Base-by-base conservation (phyloP, 2,329 filamentous ascomycete genomes). In the Arthroderma sp. region DNA sequence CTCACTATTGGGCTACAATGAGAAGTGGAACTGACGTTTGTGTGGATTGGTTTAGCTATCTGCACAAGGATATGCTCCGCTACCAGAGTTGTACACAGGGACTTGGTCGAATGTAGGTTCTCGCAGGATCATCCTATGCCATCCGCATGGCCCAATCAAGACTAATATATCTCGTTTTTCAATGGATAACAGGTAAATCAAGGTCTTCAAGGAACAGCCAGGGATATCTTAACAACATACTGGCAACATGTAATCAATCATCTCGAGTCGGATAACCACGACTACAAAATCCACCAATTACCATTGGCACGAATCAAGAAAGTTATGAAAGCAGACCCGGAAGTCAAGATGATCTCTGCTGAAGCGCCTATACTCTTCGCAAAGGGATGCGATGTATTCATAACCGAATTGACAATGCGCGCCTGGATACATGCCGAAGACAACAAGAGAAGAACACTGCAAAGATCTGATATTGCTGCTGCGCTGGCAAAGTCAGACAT, bases 401-500 rank as follows among this genome's bases (percentile, higher is more conserved):
- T 98, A 60, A 95, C 88, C 1, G 91, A 98, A 66, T 73, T 98
- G 49, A 98, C 91, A 5, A 98, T 98, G 91, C 85, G 91, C 52
- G 91, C 91, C 39, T 98, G 91, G 91, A 98, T 98, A 52, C 91
- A 98, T 57, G 91, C 91, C 10, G 91, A 98, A 61, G 91, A 98
- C 67, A 98, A 98, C 70, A 98, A 98, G 72, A 79, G 91, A 29
- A 81, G 91, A 37, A 98, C 91, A 1, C 72, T 98, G 36, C 91
- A 98, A 66, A 80, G 91, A 42, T 94, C 86, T 46, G 91, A 98
- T 59, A 98, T 98, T 61, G 91, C 91, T 22, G 93, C 87, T 7
- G 91, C 91, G 9, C 73, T 98, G 27, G 84, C 86, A 48, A 98
- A 98, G 68, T 95, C 87, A 22, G 91, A 98, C 69, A 98, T 98